These are phyloP conservation scores for Cyclocybe cylindracea DNA, from an alignment of 768 basidiomycete genomes.

Conservation along the genomic window DNA sequence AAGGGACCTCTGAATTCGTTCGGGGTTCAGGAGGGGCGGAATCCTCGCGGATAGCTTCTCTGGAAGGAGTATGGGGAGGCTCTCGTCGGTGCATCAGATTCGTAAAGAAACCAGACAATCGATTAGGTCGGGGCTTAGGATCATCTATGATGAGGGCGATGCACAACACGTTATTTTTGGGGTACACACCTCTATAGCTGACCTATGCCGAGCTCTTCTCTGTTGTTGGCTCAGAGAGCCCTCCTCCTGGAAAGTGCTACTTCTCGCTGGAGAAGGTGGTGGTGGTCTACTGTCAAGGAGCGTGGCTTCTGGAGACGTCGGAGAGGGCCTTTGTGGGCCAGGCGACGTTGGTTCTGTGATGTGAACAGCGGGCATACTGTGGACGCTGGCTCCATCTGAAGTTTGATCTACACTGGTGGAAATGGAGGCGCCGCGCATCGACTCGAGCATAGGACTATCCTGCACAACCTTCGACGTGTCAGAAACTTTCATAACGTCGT, in stretches of 20 bases:
- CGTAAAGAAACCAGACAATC: conserved; percentile 85
- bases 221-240: conserved; percentile 32
- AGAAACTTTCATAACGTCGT: conserved; percentile 1
- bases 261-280: conserved; percentile 29
- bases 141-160: no score
- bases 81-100: conserved; percentile 78
- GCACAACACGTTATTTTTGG: no score
- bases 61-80: conserved; percentile 27
- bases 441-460: conserved; percentile 26
- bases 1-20: conserved; percentile 36
- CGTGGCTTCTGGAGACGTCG: conserved; percentile 19
- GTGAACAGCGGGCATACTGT: conserved; percentile 59
- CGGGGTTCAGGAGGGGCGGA: conserved; percentile 18
- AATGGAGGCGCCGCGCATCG: conserved; percentile 37
- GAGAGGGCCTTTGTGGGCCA: conserved; percentile 29
- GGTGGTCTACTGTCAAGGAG: conserved; percentile 22
- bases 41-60: conserved; percentile 33
- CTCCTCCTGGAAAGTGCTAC: conserved; percentile 28
- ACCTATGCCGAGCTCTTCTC: conserved; percentile 47
- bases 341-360: conserved; percentile 39
- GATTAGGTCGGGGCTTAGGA: conserved; percentile 58
- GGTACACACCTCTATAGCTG: conserved; percentile 57
- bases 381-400: conserved; percentile 56
- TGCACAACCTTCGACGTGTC: neutral
- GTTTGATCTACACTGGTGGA: conserved; percentile 37